Percentiles rank a stretch among this genome's conserved stretches.
These are phyloP conservation scores for Atkinsonella hypoxylon DNA, from an alignment of 2,329 filamentous ascomycete genomes.

Conservation along the genomic window DNA sequence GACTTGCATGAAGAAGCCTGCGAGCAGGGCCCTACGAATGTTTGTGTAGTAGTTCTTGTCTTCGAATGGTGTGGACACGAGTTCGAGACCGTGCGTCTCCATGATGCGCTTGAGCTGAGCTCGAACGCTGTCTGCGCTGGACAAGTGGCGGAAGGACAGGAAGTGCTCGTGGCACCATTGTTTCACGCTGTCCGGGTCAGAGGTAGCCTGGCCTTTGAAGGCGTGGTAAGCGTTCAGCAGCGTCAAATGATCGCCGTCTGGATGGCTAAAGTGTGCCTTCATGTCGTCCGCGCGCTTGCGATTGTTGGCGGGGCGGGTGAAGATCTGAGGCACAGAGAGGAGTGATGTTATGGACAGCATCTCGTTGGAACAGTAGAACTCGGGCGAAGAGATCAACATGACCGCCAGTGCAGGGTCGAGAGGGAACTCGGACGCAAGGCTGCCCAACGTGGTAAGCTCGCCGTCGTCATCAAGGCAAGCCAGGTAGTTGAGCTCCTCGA, in stretches of 20 bases:
- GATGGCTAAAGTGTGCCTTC: slow-evolving; percentile 87
- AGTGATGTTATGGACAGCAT: slow-evolving; percentile 90
- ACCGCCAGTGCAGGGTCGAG: slow-evolving; percentile 89
- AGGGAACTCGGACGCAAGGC: slow-evolving; percentile 86
- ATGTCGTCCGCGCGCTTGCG: slow-evolving; percentile 93
- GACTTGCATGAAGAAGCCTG: slow-evolving; percentile 99
- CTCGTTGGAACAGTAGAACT: slow-evolving; percentile 98
- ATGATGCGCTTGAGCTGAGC: slow-evolving; percentile 89
- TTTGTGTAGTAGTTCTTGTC: slow-evolving; percentile 98
- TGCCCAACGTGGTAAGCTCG: slow-evolving; percentile 75
- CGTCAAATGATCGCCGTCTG: slow-evolving; percentile 89
- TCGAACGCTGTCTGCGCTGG: slow-evolving; percentile 89
- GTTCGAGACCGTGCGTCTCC: slow-evolving; percentile 79
- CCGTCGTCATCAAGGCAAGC: slow-evolving; percentile 95
- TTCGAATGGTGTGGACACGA: slow-evolving; percentile 80
- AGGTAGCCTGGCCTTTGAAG: slow-evolving; percentile 61
- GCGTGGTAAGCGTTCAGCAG: slow-evolving; percentile 97
- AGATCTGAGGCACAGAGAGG: slow-evolving; percentile 88
- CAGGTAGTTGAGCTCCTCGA: slow-evolving; percentile 96
- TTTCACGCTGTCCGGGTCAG: slow-evolving; percentile 56
- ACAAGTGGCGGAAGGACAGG: slow-evolving; percentile 75
- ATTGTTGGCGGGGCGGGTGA: slow-evolving; percentile 72
- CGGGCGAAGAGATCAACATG: slow-evolving; percentile 94
- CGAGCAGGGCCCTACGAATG: slow-evolving; percentile 80
- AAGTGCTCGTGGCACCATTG: slow-evolving; percentile 98